phyloP scores from a whole-genome alignment of 768 basidiomycete genomes.

The Boletus coccyginus region DNA sequence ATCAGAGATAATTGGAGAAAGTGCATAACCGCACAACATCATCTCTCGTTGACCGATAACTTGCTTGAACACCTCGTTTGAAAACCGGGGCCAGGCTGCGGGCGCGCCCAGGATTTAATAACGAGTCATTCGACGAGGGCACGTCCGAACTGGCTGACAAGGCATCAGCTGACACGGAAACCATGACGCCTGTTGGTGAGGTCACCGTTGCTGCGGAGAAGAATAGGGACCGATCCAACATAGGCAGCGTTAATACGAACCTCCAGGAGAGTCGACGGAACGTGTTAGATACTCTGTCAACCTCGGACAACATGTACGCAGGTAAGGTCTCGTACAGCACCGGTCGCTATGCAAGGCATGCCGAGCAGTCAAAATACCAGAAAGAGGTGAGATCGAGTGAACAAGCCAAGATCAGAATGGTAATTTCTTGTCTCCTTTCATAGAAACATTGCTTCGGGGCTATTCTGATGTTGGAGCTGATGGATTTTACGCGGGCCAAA shows the following conservation, averaged over 20 bases:
- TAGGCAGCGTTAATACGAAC: background rate
- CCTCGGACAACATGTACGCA: conserved; percentile 1
- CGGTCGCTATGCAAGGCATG: background rate
- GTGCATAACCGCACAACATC: background rate
- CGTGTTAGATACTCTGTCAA: conserved; percentile 1
- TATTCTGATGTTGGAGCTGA: background rate
- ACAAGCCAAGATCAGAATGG: background rate
- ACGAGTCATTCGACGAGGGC: background rate
- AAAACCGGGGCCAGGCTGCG: conserved; percentile 11
- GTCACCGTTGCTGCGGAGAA: background rate
- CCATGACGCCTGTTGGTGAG: background rate
- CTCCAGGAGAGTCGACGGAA: background rate
- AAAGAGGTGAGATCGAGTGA: background rate
- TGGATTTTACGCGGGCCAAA: conserved; percentile 9
- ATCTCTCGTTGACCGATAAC: conserved; percentile 10
- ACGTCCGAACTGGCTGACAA: background rate
- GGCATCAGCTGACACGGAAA: conserved; percentile 2
- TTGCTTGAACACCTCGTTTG: conserved; percentile 18
- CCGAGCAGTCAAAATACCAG: background rate
- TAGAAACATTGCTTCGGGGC: background rate
- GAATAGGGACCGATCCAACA: background rate
- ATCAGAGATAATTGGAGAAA: conserved; percentile 1
- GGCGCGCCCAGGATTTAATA: conserved; percentile 4
- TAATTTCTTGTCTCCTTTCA: background rate
- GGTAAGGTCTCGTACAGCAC: background rate